phyloP scores from a whole-genome alignment of 2,329 filamentous ascomycete genomes.

The Sporothrix luriei region DNA sequence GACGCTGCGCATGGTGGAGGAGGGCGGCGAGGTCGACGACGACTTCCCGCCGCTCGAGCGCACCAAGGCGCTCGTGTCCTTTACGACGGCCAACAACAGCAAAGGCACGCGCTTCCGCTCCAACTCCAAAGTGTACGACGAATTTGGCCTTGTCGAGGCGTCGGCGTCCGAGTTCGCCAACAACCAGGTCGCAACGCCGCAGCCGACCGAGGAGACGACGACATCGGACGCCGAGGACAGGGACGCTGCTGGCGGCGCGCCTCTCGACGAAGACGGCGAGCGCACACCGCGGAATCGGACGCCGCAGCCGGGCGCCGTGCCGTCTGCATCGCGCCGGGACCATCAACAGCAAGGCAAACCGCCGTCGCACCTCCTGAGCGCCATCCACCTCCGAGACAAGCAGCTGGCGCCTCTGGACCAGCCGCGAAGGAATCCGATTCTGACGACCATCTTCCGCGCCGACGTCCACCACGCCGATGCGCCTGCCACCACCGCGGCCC shows the following conservation, averaged over 20 bases:
- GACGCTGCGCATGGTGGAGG: slow-evolving; percentile 80
- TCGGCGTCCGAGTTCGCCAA: slow-evolving; percentile 67
- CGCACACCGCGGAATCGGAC: slow-evolving; percentile 54
- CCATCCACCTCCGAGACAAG: slow-evolving; percentile 14
- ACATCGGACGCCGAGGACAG: background rate
- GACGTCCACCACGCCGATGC: slow-evolving; percentile 61
- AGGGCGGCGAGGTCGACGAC: slow-evolving; percentile 81
- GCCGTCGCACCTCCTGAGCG: background rate
- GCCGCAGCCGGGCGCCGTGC: slow-evolving; percentile 40
- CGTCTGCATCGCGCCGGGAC: background rate
- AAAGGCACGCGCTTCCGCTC: slow-evolving; percentile 63
- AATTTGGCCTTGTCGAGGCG: slow-evolving; percentile 78
- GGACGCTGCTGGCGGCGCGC: background rate
- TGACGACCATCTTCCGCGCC: slow-evolving; percentile 61
- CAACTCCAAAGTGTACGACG: slow-evolving; percentile 76
- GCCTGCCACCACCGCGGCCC: slow-evolving; percentile 52
- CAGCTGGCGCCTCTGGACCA: slow-evolving; percentile 35
- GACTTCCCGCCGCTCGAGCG: slow-evolving; percentile 80
- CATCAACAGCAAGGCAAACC: background rate
- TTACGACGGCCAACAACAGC: slow-evolving; percentile 78
- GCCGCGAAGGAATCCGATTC: slow-evolving; percentile 60
- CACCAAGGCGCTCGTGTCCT: slow-evolving; percentile 72
- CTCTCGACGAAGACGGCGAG: slow-evolving; percentile 33
- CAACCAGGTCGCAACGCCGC: slow-evolving; percentile 68
- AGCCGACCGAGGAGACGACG: slow-evolving; percentile 60